Evolutionary conservation across 1,284 basidiomycete species (phyloP).

Genomic region (Cystobasidium pallidum): DNA sequence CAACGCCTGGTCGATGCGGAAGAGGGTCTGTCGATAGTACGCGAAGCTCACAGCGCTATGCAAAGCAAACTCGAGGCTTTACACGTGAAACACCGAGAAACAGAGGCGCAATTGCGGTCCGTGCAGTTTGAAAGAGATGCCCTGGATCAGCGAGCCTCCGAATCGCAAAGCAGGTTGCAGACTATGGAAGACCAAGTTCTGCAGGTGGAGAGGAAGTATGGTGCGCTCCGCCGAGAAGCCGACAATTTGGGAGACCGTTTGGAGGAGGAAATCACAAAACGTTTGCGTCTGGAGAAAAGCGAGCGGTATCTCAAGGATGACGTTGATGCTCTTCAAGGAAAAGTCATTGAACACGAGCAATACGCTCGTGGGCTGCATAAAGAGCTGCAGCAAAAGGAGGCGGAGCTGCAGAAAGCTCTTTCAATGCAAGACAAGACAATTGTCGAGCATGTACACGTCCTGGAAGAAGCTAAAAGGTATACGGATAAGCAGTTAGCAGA

Average conservation of each 20-base stretch:
- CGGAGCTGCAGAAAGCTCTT: constrained; percentile 50
- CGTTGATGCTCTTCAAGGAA: constrained; percentile 79
- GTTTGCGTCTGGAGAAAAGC: constrained; percentile 71
- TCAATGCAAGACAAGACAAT: constrained; percentile 94
- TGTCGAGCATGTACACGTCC: constrained; percentile 96
- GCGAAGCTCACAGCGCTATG: constrained; percentile 26
- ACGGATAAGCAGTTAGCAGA: constrained; percentile 89
- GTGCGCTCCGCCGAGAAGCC: constrained; percentile 71
- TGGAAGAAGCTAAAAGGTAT: constrained; percentile 94
- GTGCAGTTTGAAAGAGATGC: constrained; percentile 59
- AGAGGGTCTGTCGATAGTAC: neutral
- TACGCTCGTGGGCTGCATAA: constrained; percentile 53
- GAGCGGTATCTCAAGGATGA: constrained; percentile 71
- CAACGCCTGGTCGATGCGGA: neutral
- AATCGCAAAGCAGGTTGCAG: constrained; percentile 74
- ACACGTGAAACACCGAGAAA: constrained; percentile 71
- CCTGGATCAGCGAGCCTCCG: constrained; percentile 73
- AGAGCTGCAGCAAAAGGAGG: constrained; percentile 48
- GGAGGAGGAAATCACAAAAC: constrained; percentile 70
- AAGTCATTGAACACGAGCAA: constrained; percentile 62
- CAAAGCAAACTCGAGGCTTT: constrained; percentile 76
- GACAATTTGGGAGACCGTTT: constrained; percentile 70
- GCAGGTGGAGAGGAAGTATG: constrained; percentile 79
- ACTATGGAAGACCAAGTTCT: constrained; percentile 85
- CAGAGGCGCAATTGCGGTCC: constrained; percentile 65